Percentiles rank a stretch among this genome's conserved stretches.
These are phyloP conservation scores for Sporothrix curviconia DNA, from an alignment of 2,329 filamentous ascomycete species.

Conservation along the genomic window DNA sequence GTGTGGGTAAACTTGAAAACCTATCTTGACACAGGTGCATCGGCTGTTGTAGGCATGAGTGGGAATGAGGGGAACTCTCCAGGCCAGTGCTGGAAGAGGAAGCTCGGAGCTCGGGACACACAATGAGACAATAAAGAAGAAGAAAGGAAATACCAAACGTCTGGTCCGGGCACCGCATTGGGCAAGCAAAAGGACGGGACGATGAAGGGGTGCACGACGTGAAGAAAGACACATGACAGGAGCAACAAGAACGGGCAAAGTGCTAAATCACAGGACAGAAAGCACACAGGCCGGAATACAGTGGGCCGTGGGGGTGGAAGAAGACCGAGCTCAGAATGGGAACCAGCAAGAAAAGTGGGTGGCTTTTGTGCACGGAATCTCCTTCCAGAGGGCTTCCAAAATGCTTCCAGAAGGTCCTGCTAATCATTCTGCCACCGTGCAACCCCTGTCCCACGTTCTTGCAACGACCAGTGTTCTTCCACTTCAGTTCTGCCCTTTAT, in stretches of 20 bases:
- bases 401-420: constrained; percentile 6
- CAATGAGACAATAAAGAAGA: background rate
- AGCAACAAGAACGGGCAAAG: background rate
- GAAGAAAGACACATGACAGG: background rate
- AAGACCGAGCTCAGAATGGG: too few species aligned
- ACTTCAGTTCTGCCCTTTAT: too few species aligned
- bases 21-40: too few species aligned
- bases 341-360: background rate
- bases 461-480: too few species aligned
- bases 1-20: background rate
- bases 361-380: background rate
- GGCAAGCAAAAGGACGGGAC: too few species aligned
- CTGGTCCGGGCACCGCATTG: too few species aligned
- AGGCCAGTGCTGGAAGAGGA: background rate
- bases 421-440: background rate
- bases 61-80: background rate
- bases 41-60: background rate
- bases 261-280: background rate
- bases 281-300: too few species aligned
- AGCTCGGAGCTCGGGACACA: background rate
- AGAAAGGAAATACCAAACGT: too few species aligned
- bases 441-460: too few species aligned
- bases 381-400: constrained; percentile 1
- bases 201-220: too few species aligned
- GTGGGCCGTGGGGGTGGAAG: too few species aligned